A percentile compares a stretch with the other conserved stretches of the same genome.
phyloP scores from a whole-genome alignment of 2,329 filamentous ascomycete species.

The Fusarium equiseti region DNA sequence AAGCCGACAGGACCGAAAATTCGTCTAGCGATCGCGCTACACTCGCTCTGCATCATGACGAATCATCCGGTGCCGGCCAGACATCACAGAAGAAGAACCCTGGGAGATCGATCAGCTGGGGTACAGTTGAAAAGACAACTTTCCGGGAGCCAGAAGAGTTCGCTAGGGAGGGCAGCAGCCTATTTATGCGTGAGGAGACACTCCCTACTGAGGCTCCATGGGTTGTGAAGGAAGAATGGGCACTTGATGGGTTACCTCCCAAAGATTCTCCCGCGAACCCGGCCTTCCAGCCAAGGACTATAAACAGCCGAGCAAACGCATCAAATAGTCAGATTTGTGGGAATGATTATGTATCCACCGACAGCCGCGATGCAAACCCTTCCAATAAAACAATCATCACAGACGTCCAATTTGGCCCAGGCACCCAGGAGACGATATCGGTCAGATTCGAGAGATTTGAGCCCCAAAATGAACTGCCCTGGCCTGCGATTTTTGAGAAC shows the following conservation, averaged over 20 bases:
- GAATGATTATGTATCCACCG: neutral
- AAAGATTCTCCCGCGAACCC: neutral
- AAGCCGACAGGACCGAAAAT: constrained; percentile 28
- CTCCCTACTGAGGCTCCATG: neutral
- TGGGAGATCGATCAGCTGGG: constrained; percentile 48
- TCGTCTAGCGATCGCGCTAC: constrained; percentile 11
- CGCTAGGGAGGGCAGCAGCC: constrained; percentile 40
- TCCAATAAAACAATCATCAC: constrained; percentile 18
- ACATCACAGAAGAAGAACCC: constrained; percentile 27
- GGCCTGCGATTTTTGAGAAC: constrained; percentile 46
- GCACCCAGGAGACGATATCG: constrained; percentile 14
- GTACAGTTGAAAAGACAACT: constrained; percentile 29
- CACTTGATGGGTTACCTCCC: neutral
- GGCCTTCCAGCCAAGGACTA: constrained; percentile 1
- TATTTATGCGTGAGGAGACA: constrained; percentile 38
- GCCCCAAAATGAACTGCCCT: constrained; percentile 28
- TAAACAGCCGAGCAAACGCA: neutral
- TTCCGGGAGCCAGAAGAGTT: constrained; percentile 44
- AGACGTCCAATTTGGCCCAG: constrained; percentile 35
- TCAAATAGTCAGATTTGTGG: neutral
- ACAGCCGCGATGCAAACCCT: neutral
- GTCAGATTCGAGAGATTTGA: constrained; percentile 27
- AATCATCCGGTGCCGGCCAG: neutral
- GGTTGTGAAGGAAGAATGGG: constrained; percentile 5
- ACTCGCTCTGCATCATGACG: constrained; percentile 7